These are phyloP conservation scores for Clathrus columnatus DNA, from an alignment of 768 basidiomycete genomes.

Conservation along the genomic window DNA sequence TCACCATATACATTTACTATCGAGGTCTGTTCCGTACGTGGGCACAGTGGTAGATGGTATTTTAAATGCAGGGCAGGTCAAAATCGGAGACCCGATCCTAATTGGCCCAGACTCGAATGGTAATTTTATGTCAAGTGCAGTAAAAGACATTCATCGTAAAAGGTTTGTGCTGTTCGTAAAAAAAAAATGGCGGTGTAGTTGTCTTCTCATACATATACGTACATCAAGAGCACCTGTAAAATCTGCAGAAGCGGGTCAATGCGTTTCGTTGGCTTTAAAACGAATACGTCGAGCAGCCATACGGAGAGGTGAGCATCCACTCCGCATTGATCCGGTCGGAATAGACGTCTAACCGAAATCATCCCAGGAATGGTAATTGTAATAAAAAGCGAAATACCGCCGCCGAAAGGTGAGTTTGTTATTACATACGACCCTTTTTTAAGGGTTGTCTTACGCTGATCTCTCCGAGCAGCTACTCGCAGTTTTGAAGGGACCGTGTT, in stretches of 20 bases:
- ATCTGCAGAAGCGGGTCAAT: conserved; percentile 90
- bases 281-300: conserved; percentile 72
- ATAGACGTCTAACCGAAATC: neutral
- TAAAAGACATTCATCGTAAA: conserved; percentile 94
- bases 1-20: conserved; percentile 26
- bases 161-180: too few species aligned
- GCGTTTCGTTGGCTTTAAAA: conserved; percentile 89
- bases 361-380: conserved; percentile 72
- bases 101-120: conserved; percentile 93
- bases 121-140: conserved; percentile 65
- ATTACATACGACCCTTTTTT: neutral
- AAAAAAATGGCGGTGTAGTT: too few species aligned
- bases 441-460: neutral
- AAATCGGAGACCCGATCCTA: conserved; percentile 72
- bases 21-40: conserved; percentile 85
- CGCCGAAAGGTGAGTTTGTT: conserved; percentile 54
- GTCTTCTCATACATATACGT: neutral
- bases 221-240: conserved; percentile 60
- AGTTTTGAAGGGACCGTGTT: conserved; percentile 92
- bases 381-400: conserved; percentile 57
- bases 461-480: conserved; percentile 49
- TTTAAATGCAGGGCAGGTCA: conserved; percentile 63
- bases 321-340: neutral
- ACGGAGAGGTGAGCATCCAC: conserved; percentile 47
- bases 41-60: conserved; percentile 83